Base-by-base conservation (phyloP, 352 stramenopile genomes). In the Pythium plurisporium region DNA sequence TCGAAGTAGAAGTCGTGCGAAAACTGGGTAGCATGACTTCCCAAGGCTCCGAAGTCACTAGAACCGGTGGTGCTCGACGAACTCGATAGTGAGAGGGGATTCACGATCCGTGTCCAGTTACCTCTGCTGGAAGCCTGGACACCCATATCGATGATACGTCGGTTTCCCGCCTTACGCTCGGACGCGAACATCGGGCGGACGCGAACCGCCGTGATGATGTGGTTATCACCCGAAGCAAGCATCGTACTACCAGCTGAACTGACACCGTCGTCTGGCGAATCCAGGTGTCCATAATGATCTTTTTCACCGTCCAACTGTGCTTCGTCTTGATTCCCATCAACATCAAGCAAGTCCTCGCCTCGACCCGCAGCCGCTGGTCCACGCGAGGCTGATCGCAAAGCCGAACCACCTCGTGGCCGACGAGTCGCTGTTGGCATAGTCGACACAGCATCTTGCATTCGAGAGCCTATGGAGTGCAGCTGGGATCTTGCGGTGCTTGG, bases 1-100 rank as follows among this genome's bases (percentile, higher is more conserved):
- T 93, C 77, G 30, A 88, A 90, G 29, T 68, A 60, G 41, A 91
- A 91, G 51, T 88, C 71, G 48, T 91, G 79, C 5, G 70, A 86
- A 44, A 83, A 91, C 33, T 89, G 76, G 5, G 62, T 42, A 6
- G 45, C 20, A 25, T 53, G 36, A 15, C 23, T 62, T 47, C 55
- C 20, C 8, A 36, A 22, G 9, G n/a, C 29, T 11, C 15, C 36
- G 12, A 17, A 15, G 19, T 48, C 47, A 14, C 33, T 33, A 12
- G 2, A 8, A 19, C 15, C 29, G 8, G 41, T 25, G 15, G 44
- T 56, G 14, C 46, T 42, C 2, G 54, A 33, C 25, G 56, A 55
- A 11, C 44, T 43, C 10, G 66, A 53, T 0, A 89, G 62, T 25
- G 75, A 73, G 22, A 72, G 65, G 9, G 78, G 78, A 47, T 88